Conservation (phyloP, 2,329 filamentous ascomycete genomes). For the Claviceps sp. region DNA sequence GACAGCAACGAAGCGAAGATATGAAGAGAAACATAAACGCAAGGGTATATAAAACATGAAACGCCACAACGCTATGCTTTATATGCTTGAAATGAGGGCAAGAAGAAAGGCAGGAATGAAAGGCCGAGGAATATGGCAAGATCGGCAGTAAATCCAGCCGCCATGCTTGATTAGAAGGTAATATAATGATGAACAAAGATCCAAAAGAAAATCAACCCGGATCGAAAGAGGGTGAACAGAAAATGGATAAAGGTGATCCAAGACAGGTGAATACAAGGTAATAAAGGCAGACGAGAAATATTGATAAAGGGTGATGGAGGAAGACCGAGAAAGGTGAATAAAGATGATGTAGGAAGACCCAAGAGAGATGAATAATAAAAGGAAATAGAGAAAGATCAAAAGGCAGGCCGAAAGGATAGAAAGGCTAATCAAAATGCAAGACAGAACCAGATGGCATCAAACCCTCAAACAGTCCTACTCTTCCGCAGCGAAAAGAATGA, state of each 20-base stretch:
- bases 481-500: conserved; percentile 17
- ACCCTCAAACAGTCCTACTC: conserved; percentile 7
- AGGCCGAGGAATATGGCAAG: too few relatives aligned
- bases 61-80: conserved; percentile 12
- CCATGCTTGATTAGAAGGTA: too few relatives aligned
- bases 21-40: neutral
- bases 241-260: neutral
- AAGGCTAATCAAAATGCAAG: too few relatives aligned
- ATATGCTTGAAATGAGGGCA: neutral
- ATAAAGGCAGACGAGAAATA: neutral
- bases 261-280: neutral
- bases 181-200: too few relatives aligned
- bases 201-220: too few relatives aligned
- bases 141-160: too few relatives aligned
- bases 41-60: conserved; percentile 22
- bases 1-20: neutral
- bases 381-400: neutral
- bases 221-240: neutral
- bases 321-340: neutral
- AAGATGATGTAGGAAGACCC: conserved; percentile 4
- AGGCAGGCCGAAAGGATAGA: too few relatives aligned
- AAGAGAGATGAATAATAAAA: conserved; percentile 4
- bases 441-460: neutral
- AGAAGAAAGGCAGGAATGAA: too few relatives aligned
- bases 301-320: conserved; percentile 1